Evolutionary conservation across 768 basidiomycete genomes (phyloP).

Genomic region (Mycena metata): DNA sequence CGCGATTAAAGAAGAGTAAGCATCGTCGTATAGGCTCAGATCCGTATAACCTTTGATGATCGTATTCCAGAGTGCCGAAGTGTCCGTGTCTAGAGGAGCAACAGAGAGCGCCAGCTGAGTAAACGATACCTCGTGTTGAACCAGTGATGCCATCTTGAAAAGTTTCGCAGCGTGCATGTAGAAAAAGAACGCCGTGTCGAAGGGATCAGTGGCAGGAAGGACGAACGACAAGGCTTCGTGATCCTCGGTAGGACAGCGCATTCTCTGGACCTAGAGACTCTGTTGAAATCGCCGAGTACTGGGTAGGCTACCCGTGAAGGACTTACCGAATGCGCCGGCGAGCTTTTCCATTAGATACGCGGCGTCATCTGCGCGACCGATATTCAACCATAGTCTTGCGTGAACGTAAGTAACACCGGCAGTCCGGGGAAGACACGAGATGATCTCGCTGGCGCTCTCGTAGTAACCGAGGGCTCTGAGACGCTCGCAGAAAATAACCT

Average conservation of each 20-base stretch:
- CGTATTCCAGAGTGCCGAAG: slow-evolving; percentile 81
- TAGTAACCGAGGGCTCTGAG: slow-evolving; percentile 75
- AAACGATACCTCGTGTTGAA: slow-evolving; percentile 78
- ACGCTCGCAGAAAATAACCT: slow-evolving; percentile 80
- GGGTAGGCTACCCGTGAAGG: slow-evolving; percentile 14
- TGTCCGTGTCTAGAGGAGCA: slow-evolving; percentile 65
- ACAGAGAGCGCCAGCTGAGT: slow-evolving; percentile 85
- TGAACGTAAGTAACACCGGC: slow-evolving; percentile 83
- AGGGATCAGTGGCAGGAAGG: slow-evolving; percentile 68
- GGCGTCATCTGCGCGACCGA: slow-evolving; percentile 81
- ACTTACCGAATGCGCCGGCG: slow-evolving; percentile 81
- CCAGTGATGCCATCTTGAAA: slow-evolving; percentile 71
- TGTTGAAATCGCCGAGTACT: slow-evolving; percentile 26
- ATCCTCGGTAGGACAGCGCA: slow-evolving; percentile 70
- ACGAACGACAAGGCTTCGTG: slow-evolving; percentile 71
- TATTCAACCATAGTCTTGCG: slow-evolving; percentile 73
- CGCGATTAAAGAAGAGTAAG: slow-evolving; percentile 83
- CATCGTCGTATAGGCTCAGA: slow-evolving; percentile 85
- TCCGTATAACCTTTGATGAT: slow-evolving; percentile 83
- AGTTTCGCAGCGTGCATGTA: slow-evolving; percentile 83
- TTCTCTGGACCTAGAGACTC: slow-evolving; percentile 59
- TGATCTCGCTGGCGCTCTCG: slow-evolving; percentile 70
- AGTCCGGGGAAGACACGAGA: slow-evolving; percentile 85
- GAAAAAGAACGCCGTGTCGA: slow-evolving; percentile 77
- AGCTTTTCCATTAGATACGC: slow-evolving; percentile 79